A percentile compares a stretch with the other conserved stretches of the same genome.
Conservation (phyloP, 331 rosid genomes). For the Malus hybrid region DNA sequence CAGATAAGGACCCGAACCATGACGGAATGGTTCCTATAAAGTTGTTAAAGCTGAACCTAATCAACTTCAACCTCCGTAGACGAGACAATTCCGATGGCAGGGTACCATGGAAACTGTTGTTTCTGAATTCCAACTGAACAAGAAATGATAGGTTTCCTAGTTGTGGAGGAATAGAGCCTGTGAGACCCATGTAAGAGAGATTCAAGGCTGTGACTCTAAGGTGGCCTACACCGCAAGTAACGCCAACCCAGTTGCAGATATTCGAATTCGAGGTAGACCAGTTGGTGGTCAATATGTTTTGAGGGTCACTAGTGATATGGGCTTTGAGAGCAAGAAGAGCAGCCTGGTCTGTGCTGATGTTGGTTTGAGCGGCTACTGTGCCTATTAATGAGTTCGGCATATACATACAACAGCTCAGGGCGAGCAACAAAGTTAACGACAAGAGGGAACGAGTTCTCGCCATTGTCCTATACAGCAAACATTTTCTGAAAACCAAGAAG, state of each 20-base stretch:
- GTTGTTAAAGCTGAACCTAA: slow-evolving; percentile 1
- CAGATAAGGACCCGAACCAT: slow-evolving; percentile 1
- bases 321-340: slow-evolving; percentile 26
- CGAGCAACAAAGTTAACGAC: too few relatives aligned
- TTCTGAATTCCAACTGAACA: neutral
- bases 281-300: neutral
- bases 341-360: slow-evolving; percentile 8
- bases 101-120: neutral
- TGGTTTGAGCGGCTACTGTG: neutral
- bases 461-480: too few relatives aligned
- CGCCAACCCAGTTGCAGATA: slow-evolving; percentile 17
- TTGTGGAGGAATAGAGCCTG: slow-evolving; percentile 3
- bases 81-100: neutral
- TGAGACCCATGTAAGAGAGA: slow-evolving; percentile 1
- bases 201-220: neutral
- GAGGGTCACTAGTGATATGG: slow-evolving; percentile 6
- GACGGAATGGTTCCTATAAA: slow-evolving; percentile 11
- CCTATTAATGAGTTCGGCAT: too few relatives aligned
- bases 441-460: too few relatives aligned
- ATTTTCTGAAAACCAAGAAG: too few relatives aligned
- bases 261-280: slow-evolving; percentile 8
- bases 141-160: slow-evolving; percentile 16
- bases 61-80: neutral
- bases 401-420: too few relatives aligned
- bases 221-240: neutral